These are phyloP conservation scores for Phytophthora colocasiae DNA, from an alignment of 352 stramenopile genomes.

Conservation along the genomic window DNA sequence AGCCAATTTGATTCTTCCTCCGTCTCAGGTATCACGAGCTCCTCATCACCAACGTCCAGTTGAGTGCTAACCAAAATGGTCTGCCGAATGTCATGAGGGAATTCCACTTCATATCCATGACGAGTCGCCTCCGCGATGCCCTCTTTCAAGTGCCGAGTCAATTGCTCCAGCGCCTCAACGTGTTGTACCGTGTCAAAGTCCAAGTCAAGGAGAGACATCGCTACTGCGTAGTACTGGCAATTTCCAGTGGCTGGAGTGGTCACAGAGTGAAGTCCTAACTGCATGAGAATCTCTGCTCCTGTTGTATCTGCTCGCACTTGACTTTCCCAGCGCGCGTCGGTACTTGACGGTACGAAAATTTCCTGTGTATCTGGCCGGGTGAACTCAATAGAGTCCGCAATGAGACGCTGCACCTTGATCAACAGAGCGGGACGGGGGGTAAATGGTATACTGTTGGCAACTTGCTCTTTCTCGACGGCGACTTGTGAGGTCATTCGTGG, in stretches of 20 bases:
- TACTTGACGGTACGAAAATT: slow-evolving; percentile 1
- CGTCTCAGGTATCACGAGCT: slow-evolving; percentile 7
- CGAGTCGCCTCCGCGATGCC: slow-evolving; percentile 12
- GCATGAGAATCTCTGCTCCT: slow-evolving; percentile 1
- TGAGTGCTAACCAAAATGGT: slow-evolving; percentile 23
- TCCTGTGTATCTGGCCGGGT: background rate
- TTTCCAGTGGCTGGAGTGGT: slow-evolving; percentile 22
- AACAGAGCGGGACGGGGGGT: slow-evolving; percentile 5
- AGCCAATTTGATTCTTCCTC: slow-evolving; percentile 17
- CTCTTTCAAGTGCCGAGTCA: slow-evolving; percentile 18
- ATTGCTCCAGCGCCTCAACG: slow-evolving; percentile 4
- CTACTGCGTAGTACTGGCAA: slow-evolving; percentile 30
- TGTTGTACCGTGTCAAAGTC: slow-evolving; percentile 11
- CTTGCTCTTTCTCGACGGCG: background rate
- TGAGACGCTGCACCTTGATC: slow-evolving; percentile 6
- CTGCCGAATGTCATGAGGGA: slow-evolving; percentile 28
- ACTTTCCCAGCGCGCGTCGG: slow-evolving; percentile 9
- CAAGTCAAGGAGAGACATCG: slow-evolving; percentile 17
- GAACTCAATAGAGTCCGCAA: slow-evolving; percentile 6
- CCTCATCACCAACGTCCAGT: slow-evolving; percentile 9
- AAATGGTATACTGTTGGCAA: slow-evolving; percentile 8
- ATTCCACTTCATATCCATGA: slow-evolving; percentile 24
- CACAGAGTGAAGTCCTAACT: slow-evolving; percentile 8
- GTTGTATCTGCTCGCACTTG: slow-evolving; percentile 2
- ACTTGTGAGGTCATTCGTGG: background rate